Percentiles rank a stretch among this genome's conserved stretches.
Evolutionary conservation across 139 green algal species (phyloP).

Genomic region (Mesotaenium endlicherianum): DNA sequence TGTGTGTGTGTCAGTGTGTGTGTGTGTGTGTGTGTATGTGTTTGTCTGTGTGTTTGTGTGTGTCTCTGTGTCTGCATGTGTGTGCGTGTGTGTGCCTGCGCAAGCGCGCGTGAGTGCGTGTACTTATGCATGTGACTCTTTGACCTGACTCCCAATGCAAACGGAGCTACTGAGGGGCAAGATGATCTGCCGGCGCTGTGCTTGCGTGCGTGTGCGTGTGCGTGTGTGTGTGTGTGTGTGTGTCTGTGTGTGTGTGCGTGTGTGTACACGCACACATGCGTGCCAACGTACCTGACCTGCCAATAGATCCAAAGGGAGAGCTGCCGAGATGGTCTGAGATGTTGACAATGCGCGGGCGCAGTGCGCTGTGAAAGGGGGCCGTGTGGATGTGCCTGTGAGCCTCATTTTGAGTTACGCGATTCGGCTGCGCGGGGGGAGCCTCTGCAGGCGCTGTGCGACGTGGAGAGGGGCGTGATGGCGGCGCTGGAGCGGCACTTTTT

Average conservation of each 20-base stretch:
- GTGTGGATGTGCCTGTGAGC: no score
- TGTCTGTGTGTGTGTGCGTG: background rate
- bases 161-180: background rate
- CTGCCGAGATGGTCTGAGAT: no score
- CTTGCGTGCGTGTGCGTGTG: background rate
- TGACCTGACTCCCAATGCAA: background rate
- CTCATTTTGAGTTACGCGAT: no score
- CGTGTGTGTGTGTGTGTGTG: background rate
- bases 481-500: constrained; percentile 25
- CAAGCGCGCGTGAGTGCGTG: background rate
- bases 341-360: no score
- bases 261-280: background rate
- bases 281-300: background rate
- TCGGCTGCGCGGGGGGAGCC: background rate
- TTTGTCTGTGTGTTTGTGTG: background rate
- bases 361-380: no score
- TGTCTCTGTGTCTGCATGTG: background rate
- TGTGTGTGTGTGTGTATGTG: background rate
- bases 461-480: constrained; percentile 29
- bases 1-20: background rate
- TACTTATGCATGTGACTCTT: background rate
- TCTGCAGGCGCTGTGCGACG: constrained; percentile 43
- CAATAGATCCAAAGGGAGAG: no score
- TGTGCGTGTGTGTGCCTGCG: background rate
- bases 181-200: no score